Evolutionary conservation across 805 yeast genomes (phyloP).

Genomic region (Ogataea methylovora): DNA sequence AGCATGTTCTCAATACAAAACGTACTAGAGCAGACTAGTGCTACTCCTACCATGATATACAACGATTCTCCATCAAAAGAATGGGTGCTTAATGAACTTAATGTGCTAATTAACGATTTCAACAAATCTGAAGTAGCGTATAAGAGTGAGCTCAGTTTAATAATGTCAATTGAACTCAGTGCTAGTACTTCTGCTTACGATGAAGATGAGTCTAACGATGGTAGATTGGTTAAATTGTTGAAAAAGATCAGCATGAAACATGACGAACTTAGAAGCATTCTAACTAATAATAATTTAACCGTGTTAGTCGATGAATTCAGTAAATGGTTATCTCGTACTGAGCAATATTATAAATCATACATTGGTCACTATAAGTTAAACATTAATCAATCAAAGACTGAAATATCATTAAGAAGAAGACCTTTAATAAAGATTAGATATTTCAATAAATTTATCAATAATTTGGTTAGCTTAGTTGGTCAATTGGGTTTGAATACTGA

Average conservation of each 20-base stretch:
- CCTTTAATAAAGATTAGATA: slow-evolving; percentile 24
- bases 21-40: no score
- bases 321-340: slow-evolving; percentile 16
- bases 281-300: slow-evolving; percentile 22
- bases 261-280: slow-evolving; percentile 13
- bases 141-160: background rate
- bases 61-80: no score
- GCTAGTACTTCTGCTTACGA: background rate
- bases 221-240: background rate
- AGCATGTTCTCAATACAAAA: no score
- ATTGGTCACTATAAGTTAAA: slow-evolving; percentile 14
- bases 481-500: background rate
- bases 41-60: no score
- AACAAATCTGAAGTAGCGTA: slow-evolving; percentile 13
- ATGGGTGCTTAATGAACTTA: slow-evolving; percentile 2
- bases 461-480: slow-evolving; percentile 12
- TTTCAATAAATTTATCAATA: slow-evolving; percentile 14
- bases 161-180: background rate
- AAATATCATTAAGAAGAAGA: slow-evolving; percentile 19
- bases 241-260: background rate
- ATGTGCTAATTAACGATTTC: slow-evolving; percentile 7
- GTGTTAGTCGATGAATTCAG: slow-evolving; percentile 13
- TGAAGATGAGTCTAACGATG: background rate
- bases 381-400: slow-evolving; percentile 17
- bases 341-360: slow-evolving; percentile 15